These are phyloP conservation scores for Microsporum ferrugineum DNA, from an alignment of 2,329 filamentous ascomycete species.

Conservation along the genomic window DNA sequence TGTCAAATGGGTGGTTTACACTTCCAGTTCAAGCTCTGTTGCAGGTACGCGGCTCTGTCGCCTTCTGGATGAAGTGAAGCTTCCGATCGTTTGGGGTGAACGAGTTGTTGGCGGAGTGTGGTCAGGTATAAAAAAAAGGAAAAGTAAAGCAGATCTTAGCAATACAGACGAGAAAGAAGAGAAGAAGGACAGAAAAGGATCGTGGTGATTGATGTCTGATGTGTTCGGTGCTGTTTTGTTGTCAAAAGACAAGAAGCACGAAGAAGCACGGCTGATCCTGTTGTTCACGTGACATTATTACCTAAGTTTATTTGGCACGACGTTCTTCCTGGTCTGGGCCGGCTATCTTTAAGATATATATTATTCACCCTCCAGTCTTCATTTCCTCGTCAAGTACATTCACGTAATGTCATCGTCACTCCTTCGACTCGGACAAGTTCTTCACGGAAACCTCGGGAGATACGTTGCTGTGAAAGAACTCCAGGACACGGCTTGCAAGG, in stretches of 20 bases:
- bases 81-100: background rate
- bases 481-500: no score
- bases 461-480: no score
- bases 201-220: background rate
- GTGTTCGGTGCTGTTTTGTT: background rate
- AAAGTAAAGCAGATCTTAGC: background rate
- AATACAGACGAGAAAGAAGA: slow-evolving; percentile 2
- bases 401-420: no score
- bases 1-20: background rate
- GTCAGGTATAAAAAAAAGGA: background rate
- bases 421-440: no score
- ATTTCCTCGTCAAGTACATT: no score
- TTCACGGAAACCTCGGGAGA: no score
- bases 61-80: background rate
- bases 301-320: background rate
- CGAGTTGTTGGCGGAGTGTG: background rate
- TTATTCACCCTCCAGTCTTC: no score
- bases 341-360: no score
- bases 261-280: background rate
- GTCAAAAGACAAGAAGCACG: background rate
- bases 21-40: background rate
- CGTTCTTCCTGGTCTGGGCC: no score
- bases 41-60: background rate
- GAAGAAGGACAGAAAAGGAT: background rate
- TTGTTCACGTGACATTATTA: background rate